A percentile compares a stretch with the other conserved stretches of the same genome.
Conservation (phyloP, 305 asterid genomes). For the Solanum hybrid region DNA sequence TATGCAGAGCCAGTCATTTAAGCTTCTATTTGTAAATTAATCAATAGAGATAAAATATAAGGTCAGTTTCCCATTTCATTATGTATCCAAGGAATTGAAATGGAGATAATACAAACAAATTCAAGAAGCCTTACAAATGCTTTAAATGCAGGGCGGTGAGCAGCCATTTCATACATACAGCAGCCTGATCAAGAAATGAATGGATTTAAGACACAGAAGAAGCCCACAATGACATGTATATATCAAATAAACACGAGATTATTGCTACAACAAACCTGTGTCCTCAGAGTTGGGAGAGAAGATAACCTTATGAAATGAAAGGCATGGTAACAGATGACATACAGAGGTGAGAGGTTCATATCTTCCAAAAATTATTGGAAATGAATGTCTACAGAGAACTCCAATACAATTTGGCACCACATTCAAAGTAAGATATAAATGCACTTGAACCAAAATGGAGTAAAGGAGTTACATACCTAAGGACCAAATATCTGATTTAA, state of each 20-base stretch:
- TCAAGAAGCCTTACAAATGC: slow-evolving; percentile 69
- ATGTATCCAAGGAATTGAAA: not conserved
- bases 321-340: not conserved
- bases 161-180: slow-evolving; percentile 98
- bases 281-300: not conserved
- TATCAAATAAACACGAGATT: not conserved
- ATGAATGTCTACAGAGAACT: not conserved
- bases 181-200: slow-evolving; percentile 53
- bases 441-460: not conserved
- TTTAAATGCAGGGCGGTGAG: slow-evolving; percentile 94
- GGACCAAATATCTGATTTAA: slow-evolving; percentile 99
- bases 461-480: slow-evolving; percentile 47
- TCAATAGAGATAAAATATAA: not conserved
- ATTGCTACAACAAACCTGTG: not conserved
- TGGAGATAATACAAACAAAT: not conserved
- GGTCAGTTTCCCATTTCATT: not conserved
- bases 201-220: not conserved
- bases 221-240: not conserved
- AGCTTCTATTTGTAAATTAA: not conserved
- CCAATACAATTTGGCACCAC: not conserved
- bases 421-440: not conserved
- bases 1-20: not conserved
- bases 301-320: not conserved
- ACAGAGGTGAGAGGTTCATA: not conserved
- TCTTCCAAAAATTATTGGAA: not conserved